Percentiles rank a stretch among this genome's conserved stretches.
Evolutionary conservation across 257 asterid species (phyloP).

Genomic region (Voacanga thouarsii): DNA sequence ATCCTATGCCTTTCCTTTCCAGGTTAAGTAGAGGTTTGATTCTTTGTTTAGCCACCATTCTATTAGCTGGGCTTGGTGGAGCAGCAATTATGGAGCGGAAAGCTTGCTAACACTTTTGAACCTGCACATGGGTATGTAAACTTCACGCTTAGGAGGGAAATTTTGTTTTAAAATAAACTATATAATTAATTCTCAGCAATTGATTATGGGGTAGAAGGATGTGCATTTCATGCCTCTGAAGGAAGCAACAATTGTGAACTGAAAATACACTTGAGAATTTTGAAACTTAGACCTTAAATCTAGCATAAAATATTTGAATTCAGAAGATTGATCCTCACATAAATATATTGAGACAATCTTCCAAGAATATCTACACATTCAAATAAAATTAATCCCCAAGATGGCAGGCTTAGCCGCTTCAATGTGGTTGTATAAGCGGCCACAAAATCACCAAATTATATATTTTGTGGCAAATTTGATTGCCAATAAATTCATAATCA

Average conservation of each 20-base stretch:
- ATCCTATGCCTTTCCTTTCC: neutral
- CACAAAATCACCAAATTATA: neutral
- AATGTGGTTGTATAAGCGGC: neutral
- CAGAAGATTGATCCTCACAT: neutral
- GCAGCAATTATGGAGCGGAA: constrained; percentile 51
- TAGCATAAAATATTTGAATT: neutral
- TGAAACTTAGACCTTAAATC: neutral
- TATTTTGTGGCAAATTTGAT: neutral
- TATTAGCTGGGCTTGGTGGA: constrained; percentile 70
- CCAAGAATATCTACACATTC: neutral
- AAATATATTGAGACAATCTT: neutral
- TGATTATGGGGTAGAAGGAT: neutral
- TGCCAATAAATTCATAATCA: neutral
- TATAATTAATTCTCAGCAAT: neutral
- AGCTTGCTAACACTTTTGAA: constrained; percentile 86
- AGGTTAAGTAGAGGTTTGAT: neutral
- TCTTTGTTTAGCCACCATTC: neutral
- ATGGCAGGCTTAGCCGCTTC: neutral
- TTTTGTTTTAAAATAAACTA: neutral
- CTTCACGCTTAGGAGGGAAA: neutral
- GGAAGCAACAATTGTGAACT: constrained; percentile 8
- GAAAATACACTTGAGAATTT: neutral
- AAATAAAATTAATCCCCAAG: neutral
- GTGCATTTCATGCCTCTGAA: constrained; percentile 21
- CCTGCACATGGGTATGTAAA: constrained; percentile 36